Evolutionary conservation across 805 yeast genomes (phyloP), one percentile per base, ranked within the genome.

Genomic region (Saccharomyces kudriavzevii): DNA sequence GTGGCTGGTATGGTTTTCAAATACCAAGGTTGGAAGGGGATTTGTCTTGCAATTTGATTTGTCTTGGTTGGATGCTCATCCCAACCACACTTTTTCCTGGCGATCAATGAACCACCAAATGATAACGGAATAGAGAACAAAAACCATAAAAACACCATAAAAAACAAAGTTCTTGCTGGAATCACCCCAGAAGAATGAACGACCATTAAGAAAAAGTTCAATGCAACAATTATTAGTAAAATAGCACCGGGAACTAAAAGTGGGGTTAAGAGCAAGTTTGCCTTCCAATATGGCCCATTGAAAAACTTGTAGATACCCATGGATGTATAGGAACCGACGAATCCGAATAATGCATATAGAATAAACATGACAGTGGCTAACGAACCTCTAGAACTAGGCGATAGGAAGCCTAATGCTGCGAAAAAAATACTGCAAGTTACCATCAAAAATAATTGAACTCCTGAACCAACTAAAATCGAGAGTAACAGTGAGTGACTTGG

Each of bases 381-480:
- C 1, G 97, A 84, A 45, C 99, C 99, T 73, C 99, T 83, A 67
- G 90, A 91, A 1, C 96, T 87, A 48, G 97, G 97, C 0, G 97
- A 89, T 54, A 92, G 73, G 60, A 94, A 78, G 5, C 99, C 99
- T 40, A 92, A 74, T 52, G 90, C 77, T 0, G 98, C 97, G 70
- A 94, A 87, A 4, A 80, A 76, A 51, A 90, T 79, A 4, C 96
- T 86, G 40, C 81, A 77, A 43, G 82, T 69, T 2, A 84, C 68
- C 91, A 94, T 91, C 63, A 85, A 74, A 58, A 90, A 79, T 30
- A 92, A 70, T 71, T 94, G 99, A 29, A 79, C 70, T 56, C 99
- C 99, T 51, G 94, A 83, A 48, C 99, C 99, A 49, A 90, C 80
- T 24, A 91, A 70, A 8, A 90, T 82, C 1, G 97, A 86, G 55